phyloP scores from a whole-genome alignment of 305 asterid species.

The Plantago coronopus region DNA sequence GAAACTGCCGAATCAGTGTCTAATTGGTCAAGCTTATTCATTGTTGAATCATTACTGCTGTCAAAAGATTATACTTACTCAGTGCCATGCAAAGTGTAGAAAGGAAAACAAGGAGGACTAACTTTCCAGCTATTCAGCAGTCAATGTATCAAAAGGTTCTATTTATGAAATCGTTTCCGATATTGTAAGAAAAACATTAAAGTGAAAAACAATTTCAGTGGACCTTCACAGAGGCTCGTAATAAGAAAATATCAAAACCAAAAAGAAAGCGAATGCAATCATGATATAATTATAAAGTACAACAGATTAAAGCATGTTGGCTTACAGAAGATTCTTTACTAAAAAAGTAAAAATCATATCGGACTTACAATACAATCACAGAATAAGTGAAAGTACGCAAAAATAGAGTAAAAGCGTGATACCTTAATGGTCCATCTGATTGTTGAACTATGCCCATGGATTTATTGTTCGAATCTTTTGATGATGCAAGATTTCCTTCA shows the following conservation, averaged over 20 bases:
- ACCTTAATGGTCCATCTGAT: conserved; percentile 42
- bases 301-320: no score
- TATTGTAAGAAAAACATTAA: background rate
- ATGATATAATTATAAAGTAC: no score
- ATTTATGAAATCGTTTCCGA: background rate
- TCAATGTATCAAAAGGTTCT: background rate
- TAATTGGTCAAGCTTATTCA: conserved; percentile 27
- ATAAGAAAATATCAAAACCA: no score
- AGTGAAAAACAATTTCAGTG: no score
- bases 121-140: background rate
- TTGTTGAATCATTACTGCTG: conserved; percentile 20
- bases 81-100: background rate
- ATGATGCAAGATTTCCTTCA: conserved; percentile 26
- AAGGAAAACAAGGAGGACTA: background rate
- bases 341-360: background rate
- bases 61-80: conserved; percentile 20
- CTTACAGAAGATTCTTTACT: no score
- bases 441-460: conserved; percentile 24
- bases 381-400: background rate
- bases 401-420: conserved; percentile 18
- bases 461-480: conserved; percentile 20
- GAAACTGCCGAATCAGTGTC: conserved; percentile 21
- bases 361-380: background rate
- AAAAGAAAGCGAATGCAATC: no score
- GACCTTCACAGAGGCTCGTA: no score